Evolutionary conservation across 1,284 basidiomycete species (phyloP).

Genomic region (Apiotrichum montevideense): DNA sequence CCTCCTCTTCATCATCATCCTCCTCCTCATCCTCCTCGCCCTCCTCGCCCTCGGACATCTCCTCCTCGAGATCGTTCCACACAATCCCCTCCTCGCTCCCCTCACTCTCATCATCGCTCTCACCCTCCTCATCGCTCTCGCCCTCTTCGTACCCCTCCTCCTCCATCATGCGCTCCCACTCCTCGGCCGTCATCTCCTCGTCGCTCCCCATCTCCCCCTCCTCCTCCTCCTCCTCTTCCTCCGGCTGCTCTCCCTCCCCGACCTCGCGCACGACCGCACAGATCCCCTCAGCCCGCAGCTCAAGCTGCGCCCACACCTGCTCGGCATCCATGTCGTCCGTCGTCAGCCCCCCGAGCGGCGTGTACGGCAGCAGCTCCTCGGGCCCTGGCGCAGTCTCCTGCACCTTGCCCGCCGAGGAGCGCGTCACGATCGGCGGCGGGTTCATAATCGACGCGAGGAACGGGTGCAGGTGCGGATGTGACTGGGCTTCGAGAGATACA

Average conservation of each 20-base stretch:
- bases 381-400: slow-evolving; percentile 23
- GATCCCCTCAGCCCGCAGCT: slow-evolving; percentile 60
- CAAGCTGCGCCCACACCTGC: slow-evolving; percentile 90
- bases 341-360: slow-evolving; percentile 69
- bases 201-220: slow-evolving; percentile 23
- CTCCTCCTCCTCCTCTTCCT: slow-evolving; percentile 23
- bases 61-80: not conserved
- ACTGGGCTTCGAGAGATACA: slow-evolving; percentile 55
- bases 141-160: slow-evolving; percentile 26
- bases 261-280: slow-evolving; percentile 41
- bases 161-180: slow-evolving; percentile 35
- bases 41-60: slow-evolving; percentile 4
- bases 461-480: slow-evolving; percentile 60
- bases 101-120: not conserved
- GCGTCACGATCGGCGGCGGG: slow-evolving; percentile 55
- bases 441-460: slow-evolving; percentile 60
- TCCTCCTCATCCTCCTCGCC: slow-evolving; percentile 25
- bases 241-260: slow-evolving; percentile 25
- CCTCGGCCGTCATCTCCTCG: slow-evolving; percentile 38
- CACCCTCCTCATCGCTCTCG: slow-evolving; percentile 12
- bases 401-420: slow-evolving; percentile 29
- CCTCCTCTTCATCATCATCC: slow-evolving; percentile 48
- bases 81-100: slow-evolving; percentile 10
- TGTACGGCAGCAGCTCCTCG: slow-evolving; percentile 55
- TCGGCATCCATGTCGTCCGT: slow-evolving; percentile 78